These are phyloP conservation scores for Firmiana major DNA, from an alignment of 345 rosid species.

Conservation along the genomic window DNA sequence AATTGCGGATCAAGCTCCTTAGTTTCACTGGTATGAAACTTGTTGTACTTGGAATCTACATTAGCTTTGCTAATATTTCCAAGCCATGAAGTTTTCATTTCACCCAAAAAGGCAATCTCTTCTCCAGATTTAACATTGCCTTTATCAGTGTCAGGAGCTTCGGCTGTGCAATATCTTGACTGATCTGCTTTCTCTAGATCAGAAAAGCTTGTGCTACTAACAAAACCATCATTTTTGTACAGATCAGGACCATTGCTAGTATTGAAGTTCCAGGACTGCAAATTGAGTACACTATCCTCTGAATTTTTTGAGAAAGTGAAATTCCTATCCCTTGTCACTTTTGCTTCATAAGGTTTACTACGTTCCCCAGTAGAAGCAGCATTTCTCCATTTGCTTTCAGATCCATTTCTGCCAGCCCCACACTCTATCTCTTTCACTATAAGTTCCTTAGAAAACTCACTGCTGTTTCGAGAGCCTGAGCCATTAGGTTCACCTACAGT, in stretches of 20 bases:
- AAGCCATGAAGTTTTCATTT: constrained; percentile 50
- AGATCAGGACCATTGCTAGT: constrained; percentile 45
- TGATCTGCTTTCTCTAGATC: constrained; percentile 33
- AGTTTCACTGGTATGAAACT: constrained; percentile 29
- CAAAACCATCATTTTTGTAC: constrained; percentile 34
- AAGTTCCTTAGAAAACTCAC: constrained; percentile 68
- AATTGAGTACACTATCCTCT: constrained; percentile 47
- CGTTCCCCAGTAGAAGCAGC: constrained; percentile 42
- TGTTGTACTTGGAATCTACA: constrained; percentile 36
- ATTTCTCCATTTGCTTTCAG: constrained; percentile 57
- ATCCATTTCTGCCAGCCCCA: constrained; percentile 57
- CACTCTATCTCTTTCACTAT: constrained; percentile 86
- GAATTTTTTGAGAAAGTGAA: constrained; percentile 54
- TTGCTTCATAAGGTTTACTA: constrained; percentile 37
- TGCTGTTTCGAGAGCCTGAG: constrained; percentile 37
- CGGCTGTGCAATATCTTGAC: constrained; percentile 27
- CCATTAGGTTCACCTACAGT: constrained; percentile 24
- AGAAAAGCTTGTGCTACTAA: constrained; percentile 27
- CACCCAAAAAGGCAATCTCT: constrained; percentile 50
- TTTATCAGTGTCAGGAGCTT: constrained; percentile 37
- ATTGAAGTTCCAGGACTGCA: constrained; percentile 50
- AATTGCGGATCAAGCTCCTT: constrained; percentile 44
- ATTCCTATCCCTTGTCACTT: constrained; percentile 36
- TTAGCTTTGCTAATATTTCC: constrained; percentile 51
- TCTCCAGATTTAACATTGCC: constrained; percentile 49